Base-by-base conservation (phyloP, 2,329 filamentous ascomycete genomes). In the Aspergillus sp. region DNA sequence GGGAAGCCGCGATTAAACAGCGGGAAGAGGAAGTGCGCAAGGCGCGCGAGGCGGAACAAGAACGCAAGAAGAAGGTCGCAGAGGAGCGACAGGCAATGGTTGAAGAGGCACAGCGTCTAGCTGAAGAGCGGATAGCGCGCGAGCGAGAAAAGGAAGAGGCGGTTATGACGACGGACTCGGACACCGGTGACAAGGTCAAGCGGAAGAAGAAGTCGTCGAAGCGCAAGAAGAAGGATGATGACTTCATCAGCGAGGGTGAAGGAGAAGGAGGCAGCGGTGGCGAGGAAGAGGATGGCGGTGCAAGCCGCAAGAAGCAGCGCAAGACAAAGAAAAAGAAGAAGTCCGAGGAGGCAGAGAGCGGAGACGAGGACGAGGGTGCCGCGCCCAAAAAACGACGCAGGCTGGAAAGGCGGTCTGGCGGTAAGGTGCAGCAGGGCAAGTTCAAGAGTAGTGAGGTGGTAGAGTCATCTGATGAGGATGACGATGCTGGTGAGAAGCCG, bases 371-470 rank as follows among this genome's bases (percentile, higher is more conserved):
- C 12, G 61, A 58, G 22, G 65, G 66, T 35, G 57, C 63, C 30
- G 69, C 64, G 7, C 70, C 71, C 6, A 79, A 79, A 69, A 84
- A 84, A 71, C 78, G 79, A 62, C 74, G 80, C 64, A 78, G 78
- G 60, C 60, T 84, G 45, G 80, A 82, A 57, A 69, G 79, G 50
- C 80, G 80, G 60, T 60, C 64, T 23, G 60, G 59, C 56, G 65
- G 56, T 43, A 70, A 63, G 58, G 62, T 56, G 59, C 68, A 65
- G 44, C 60, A 55, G 55, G 69, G 67, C 65, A 94, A 95, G 69
- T 95, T 81, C 76, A 95, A 95, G 78, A 90, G 86, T 44, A 83
- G 80, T 1, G 90, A 95, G 68, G 81, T 90, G 53, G 83, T 95
- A 23, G 85, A 88, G 41, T 86, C 91, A 53, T 88, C 84, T 51